Evolutionary conservation across 371 early-diverging fungal genomes (phyloP), one percentile per base, ranked within the genome.

Genomic region (Mortierella sp.): DNA sequence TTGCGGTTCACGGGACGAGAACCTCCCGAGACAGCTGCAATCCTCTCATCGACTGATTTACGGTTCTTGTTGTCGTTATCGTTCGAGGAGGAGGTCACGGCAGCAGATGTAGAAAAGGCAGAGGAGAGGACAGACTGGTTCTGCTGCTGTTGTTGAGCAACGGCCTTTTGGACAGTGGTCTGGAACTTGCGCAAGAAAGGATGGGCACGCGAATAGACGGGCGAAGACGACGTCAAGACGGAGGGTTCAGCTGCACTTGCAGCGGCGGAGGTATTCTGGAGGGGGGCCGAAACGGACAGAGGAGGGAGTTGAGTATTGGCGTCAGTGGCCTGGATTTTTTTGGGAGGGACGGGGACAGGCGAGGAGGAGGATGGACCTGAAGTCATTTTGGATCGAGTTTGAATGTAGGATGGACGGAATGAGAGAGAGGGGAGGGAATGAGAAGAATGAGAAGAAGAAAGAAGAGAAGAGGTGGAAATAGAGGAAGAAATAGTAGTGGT

Each of bases 131-230:
- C 42, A 5, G 47, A 44, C 50, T 60, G 65, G 60, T 72, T 71
- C 63, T 70, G 71, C 26, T 74, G 75, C 8, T 74, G 34, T 44
- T 70, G 70, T 52, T 70, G 70, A 16, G 50, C 42, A 52, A 55
- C 45, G 55, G 70, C 71, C 77, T 77, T 77, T 48, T 79, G 63
- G 57, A 65, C 57, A 21, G 72, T 74, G 5, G 81, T 45, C 72
- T 84, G 84, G 74, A 81, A 71, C 72, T 84, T 81, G 72, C 81
- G 80, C 7, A 84, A 72, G 72, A 84, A 84, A 16, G 86, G 84
- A 45, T 82, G 83, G 31, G 81, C 57, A 11, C 77, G 74, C 42
- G 80, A 65, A 47, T 73, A 83, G 50, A 79, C 65, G 13, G 79
- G 82, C 60, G 78, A 76, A 11, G 74, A 77, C 47, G 74, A 77